phyloP scores from a whole-genome alignment of 441 rosid genomes.

The Cnidoscolus chayamansa region DNA sequence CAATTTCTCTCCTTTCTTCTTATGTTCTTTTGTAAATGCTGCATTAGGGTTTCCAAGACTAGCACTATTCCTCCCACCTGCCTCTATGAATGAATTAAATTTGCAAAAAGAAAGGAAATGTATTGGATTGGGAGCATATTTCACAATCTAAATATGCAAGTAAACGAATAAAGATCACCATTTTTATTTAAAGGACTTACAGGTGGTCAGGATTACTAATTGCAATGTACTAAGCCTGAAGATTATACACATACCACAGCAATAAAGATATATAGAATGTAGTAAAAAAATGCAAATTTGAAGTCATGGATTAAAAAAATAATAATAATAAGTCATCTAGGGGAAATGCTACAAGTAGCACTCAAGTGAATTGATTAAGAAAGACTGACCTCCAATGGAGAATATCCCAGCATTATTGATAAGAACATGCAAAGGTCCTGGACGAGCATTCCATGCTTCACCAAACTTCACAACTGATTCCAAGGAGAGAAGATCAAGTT shows the following conservation, averaged over 20 bases:
- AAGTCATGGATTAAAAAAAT: background rate
- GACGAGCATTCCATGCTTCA: constrained; percentile 69
- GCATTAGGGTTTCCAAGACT: background rate
- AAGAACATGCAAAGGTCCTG: constrained; percentile 81
- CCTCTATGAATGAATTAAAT: background rate
- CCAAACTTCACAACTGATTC: constrained; percentile 79
- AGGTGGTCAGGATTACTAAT: background rate
- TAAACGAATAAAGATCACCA: background rate
- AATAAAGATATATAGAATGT: background rate
- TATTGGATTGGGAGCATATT: background rate
- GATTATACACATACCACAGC: background rate
- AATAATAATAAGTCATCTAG: background rate
- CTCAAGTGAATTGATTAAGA: background rate
- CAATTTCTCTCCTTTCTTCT: no score
- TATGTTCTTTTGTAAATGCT: no score
- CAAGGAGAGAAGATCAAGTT: constrained; percentile 90
- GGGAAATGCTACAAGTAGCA: background rate
- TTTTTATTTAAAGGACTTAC: background rate
- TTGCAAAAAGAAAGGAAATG: background rate
- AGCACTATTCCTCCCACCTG: background rate
- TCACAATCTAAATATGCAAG: background rate
- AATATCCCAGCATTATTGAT: constrained; percentile 94
- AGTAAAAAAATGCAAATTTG: background rate
- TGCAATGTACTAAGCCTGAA: background rate
- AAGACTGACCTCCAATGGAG: constrained; percentile 87